Base-by-base conservation (phyloP, 177 flowering plant genomes). In the Tripterygium wilfordii region DNA sequence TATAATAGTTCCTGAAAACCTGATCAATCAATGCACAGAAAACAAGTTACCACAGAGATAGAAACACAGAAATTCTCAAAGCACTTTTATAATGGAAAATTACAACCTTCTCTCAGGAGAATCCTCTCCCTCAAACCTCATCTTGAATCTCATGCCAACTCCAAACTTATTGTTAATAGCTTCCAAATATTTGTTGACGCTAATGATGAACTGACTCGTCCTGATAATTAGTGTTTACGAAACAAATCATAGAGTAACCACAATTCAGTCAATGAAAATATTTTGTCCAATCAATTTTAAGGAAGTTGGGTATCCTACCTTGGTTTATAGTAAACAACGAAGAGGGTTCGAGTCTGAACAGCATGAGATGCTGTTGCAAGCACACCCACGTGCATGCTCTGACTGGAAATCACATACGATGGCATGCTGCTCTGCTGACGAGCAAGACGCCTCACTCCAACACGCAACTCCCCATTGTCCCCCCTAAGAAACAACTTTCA, bases 371-470 rank as follows among this genome's bases (percentile, higher is more conserved):
- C 98, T 28, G 95, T 85, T 14, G 98, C 96, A 49, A 88, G 85
- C 51, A 90, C 98, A 32, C 98, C 96, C 3, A 90, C 62, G 58
- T 88, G 98, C 96, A 90, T 87, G 78, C 97, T 90, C 55, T 88
- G 96, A 58, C 95, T 85, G 3, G 95, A 87, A 40, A 90, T 88
- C 44, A 85, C 95, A 6, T 96, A 88, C 0, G 92, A 60, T 0
- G 95, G 96, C 77, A 85, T 83, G 36, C 73, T 67, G 63, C 74
- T 83, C 51, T 60, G 91, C 56, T 85, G 96, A 31, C 78, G 76
- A 59, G 75, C 71, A 49, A 63, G 58, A 20, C 92, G 82, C 20
- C 88, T 71, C 29, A 86, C 90, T 13, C 96, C 97, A 36, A 86
- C 94, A 23, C 90, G 83, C n/a, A 90, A 42, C 43, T 84, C 88